Percentiles rank a stretch among this genome's conserved stretches.
phyloP scores from a whole-genome alignment of 2,329 filamentous ascomycete genomes.

The Fusarium sp. region DNA sequence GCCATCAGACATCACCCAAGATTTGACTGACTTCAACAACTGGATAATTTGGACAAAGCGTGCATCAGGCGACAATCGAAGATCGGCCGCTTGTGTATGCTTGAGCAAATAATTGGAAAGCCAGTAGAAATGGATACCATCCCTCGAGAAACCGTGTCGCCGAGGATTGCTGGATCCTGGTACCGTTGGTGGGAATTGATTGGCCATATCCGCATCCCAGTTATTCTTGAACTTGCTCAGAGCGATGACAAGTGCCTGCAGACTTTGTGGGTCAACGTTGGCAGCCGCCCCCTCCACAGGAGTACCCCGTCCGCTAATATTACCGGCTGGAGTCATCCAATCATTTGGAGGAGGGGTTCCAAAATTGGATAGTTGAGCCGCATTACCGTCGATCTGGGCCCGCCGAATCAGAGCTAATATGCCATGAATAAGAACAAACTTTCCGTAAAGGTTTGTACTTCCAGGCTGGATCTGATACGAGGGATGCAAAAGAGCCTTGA shows the following conservation, averaged over 20 bases:
- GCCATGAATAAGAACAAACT: conserved; percentile 78
- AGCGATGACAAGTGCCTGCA: conserved; percentile 64
- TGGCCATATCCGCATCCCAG: conserved; percentile 76
- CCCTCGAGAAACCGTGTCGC: conserved; percentile 76
- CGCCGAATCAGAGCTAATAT: conserved; percentile 70
- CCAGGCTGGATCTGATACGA: conserved; percentile 70
- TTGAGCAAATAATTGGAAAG: conserved; percentile 74
- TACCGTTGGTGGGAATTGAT: conserved; percentile 69
- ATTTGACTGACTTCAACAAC: conserved; percentile 68
- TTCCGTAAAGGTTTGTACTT: conserved; percentile 77
- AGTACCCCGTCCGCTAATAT: conserved; percentile 58
- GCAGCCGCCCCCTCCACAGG: conserved; percentile 54
- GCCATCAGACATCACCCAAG: conserved; percentile 72
- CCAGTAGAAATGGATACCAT: conserved; percentile 80
- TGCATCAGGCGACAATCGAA: conserved; percentile 66
- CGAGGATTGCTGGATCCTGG: conserved; percentile 61
- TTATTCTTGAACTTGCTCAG: conserved; percentile 78
- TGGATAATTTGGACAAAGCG: conserved; percentile 71
- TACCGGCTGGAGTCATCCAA: conserved; percentile 60
- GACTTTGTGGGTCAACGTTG: conserved; percentile 57
- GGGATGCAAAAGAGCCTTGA: conserved; percentile 70
- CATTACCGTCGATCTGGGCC: conserved; percentile 55
- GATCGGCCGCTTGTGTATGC: conserved; percentile 64
- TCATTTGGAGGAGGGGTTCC: conserved; percentile 70
- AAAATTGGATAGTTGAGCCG: conserved; percentile 52